These are phyloP conservation scores for Malania oleifera DNA, from an alignment of 164 flowering plant species.

Conservation along the genomic window DNA sequence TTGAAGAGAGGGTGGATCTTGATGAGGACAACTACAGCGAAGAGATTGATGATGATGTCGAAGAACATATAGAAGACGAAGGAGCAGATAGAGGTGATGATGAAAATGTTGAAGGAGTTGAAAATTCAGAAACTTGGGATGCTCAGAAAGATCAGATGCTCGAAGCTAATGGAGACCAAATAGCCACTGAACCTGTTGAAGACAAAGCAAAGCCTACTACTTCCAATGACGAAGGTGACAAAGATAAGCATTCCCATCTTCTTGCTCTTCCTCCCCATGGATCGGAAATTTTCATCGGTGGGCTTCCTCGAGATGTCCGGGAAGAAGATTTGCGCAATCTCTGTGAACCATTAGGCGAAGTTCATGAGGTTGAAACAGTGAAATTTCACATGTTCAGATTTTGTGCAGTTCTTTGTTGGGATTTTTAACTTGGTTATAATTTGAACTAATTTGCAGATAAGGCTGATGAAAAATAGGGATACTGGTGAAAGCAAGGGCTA, in stretches of 20 bases:
- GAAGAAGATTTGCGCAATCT: constrained; percentile 76
- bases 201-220: constrained; percentile 39
- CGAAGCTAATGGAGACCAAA: constrained; percentile 31
- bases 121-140: constrained; percentile 28
- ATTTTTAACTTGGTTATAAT: neutral
- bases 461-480: constrained; percentile 71
- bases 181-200: constrained; percentile 25
- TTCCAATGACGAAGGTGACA: constrained; percentile 36
- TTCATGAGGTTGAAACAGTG: constrained; percentile 55
- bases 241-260: constrained; percentile 66
- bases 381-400: neutral
- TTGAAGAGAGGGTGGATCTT: constrained; percentile 83
- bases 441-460: constrained; percentile 44
- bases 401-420: neutral
- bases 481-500: constrained; percentile 86
- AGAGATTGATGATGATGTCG: constrained; percentile 79
- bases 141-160: constrained; percentile 27
- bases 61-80: constrained; percentile 66
- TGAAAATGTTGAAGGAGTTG: constrained; percentile 42
- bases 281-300: constrained; percentile 91
- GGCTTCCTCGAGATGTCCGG: constrained; percentile 65
- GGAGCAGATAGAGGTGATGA: constrained; percentile 32
- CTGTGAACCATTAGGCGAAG: constrained; percentile 76
- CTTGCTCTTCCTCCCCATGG: constrained; percentile 96
- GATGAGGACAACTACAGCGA: constrained; percentile 82